Conservation (phyloP, 2,329 filamentous ascomycete species). For the Phyllachora maydis region DNA sequence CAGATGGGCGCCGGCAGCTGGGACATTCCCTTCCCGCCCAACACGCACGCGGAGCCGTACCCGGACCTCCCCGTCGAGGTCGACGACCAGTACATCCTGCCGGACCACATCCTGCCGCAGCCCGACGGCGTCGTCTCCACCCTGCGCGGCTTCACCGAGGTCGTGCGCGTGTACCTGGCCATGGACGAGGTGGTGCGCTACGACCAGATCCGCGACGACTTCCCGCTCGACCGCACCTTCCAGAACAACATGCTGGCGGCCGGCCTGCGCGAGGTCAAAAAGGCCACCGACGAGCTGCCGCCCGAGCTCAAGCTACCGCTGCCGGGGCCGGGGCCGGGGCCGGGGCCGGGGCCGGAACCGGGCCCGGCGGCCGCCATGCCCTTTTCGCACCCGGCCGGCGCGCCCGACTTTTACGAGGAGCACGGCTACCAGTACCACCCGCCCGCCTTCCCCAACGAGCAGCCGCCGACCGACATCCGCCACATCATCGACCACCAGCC, state of each 20-base stretch:
- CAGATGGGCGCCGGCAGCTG: slow-evolving; percentile 55
- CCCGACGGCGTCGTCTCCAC: slow-evolving; percentile 46
- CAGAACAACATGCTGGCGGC: slow-evolving; percentile 55
- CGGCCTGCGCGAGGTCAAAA: slow-evolving; percentile 49
- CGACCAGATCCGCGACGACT: too few relatives aligned
- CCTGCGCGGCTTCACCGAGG: slow-evolving; percentile 63
- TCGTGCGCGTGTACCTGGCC: slow-evolving; percentile 57
- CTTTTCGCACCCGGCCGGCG: slow-evolving; percentile 1
- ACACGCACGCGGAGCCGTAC: slow-evolving; percentile 55
- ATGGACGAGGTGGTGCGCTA: slow-evolving; percentile 64
- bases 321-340: too few relatives aligned
- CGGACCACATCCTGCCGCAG: slow-evolving; percentile 49
- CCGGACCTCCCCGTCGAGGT: slow-evolving; percentile 65
- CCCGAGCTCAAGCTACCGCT: slow-evolving; percentile 36
- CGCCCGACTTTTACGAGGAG: slow-evolving; percentile 17
- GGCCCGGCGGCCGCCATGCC: slow-evolving; percentile 13
- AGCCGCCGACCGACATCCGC: slow-evolving; percentile 27
- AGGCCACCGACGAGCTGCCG: slow-evolving; percentile 45
- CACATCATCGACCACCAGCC: slow-evolving; percentile 26
- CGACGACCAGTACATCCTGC: slow-evolving; percentile 64
- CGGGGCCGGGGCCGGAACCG: too few relatives aligned
- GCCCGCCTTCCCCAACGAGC: slow-evolving; percentile 22
- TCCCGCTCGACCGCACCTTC: too few relatives aligned
- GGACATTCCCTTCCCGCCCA: slow-evolving; percentile 56
- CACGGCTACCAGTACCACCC: slow-evolving; percentile 28